Percentiles rank a stretch among this genome's conserved stretches.
These are phyloP conservation scores for Hypholoma sublateritium DNA, from an alignment of 768 basidiomycete species.

Conservation along the genomic window DNA sequence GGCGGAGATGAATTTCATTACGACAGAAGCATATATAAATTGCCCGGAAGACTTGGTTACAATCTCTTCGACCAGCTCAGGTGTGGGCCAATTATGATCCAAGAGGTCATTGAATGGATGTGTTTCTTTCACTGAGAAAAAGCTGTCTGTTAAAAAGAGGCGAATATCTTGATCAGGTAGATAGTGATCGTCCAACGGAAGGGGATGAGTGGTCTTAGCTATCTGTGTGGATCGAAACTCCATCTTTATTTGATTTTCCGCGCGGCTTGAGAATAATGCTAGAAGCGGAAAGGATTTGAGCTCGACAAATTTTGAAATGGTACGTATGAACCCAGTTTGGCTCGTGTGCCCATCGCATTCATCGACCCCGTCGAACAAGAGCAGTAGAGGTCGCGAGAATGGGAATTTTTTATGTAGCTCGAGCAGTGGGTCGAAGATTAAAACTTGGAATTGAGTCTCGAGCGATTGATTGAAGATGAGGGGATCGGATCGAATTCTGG, in stretches of 20 bases:
- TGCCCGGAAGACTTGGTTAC: slow-evolving; percentile 4
- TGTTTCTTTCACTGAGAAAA: background rate
- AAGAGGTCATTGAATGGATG: background rate
- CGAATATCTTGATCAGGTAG: background rate
- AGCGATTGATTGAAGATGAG: background rate
- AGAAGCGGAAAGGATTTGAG: background rate
- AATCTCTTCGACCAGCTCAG: background rate
- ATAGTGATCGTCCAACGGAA: background rate
- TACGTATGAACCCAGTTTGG: background rate
- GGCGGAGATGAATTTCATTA: background rate
- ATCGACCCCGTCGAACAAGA: background rate
- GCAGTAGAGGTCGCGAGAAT: background rate
- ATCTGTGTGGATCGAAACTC: background rate
- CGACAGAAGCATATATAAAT: slow-evolving; percentile 2
- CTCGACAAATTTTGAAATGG: background rate
- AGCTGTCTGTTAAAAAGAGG: background rate
- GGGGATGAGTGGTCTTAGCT: background rate
- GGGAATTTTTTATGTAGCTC: background rate
- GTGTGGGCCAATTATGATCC: background rate
- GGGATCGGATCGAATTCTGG: background rate
- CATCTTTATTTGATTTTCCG: background rate
- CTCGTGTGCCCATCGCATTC: background rate
- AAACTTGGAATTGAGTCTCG: background rate
- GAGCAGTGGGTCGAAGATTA: background rate
- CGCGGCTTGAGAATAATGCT: background rate